Conservation (phyloP, 345 rosid genomes). For the Sonneratia caseolaris region DNA sequence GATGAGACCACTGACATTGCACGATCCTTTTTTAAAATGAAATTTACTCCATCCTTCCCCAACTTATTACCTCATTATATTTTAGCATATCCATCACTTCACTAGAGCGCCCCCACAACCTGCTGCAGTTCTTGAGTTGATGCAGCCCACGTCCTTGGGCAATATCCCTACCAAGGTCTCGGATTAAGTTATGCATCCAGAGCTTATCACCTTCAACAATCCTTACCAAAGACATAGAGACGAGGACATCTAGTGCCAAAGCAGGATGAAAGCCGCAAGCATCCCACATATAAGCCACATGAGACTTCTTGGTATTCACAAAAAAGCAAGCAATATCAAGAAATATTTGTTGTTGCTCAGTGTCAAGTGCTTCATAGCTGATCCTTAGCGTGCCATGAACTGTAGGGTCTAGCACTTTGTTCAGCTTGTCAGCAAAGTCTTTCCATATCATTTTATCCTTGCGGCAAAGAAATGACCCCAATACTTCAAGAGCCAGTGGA, state of each 20-base stretch:
- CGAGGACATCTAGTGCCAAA: neutral
- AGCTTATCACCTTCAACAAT: neutral
- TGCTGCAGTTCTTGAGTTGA: neutral
- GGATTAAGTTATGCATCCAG: slow-evolving; percentile 3
- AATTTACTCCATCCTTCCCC: too few species aligned
- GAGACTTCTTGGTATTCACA: neutral
- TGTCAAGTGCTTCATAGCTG: neutral
- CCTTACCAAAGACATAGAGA: neutral
- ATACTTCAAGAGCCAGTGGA: slow-evolving; percentile 3
- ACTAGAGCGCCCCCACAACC: neutral
- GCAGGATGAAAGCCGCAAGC: neutral
- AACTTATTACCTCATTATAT: neutral
- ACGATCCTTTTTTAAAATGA: too few species aligned
- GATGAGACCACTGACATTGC: too few species aligned
- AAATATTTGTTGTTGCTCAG: neutral
- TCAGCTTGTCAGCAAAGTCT: neutral
- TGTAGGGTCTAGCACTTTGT: neutral
- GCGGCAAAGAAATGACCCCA: slow-evolving; percentile 1
- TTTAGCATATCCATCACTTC: neutral
- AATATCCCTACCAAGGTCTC: slow-evolving; percentile 8
- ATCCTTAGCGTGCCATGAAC: neutral
- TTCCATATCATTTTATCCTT: neutral
- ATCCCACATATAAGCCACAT: neutral
- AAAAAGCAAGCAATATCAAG: slow-evolving; percentile 9
- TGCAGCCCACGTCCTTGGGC: neutral